Conservation (phyloP, 352 stramenopile genomes). For the Globisporangium irregulare region DNA sequence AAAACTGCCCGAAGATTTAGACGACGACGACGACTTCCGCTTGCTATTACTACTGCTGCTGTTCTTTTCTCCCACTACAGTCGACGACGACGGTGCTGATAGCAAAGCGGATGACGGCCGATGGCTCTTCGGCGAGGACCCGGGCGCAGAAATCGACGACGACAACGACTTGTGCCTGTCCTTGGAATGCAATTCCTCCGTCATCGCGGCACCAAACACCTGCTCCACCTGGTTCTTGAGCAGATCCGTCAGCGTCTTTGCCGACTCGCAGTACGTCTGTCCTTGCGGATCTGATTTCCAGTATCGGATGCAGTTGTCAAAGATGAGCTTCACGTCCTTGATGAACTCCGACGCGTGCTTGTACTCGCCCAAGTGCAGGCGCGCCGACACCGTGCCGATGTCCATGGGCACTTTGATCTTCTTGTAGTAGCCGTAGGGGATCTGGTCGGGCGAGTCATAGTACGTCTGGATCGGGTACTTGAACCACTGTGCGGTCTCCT, state of each 20-base stretch:
- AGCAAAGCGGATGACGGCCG: conserved; percentile 24
- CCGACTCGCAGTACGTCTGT: conserved; percentile 75
- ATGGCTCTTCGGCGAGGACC: conserved; percentile 20
- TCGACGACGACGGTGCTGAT: neutral
- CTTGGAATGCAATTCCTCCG: conserved; percentile 28
- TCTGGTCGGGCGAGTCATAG: conserved; percentile 78
- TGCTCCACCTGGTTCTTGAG: conserved; percentile 43
- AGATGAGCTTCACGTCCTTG: conserved; percentile 68
- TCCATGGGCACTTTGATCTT: conserved; percentile 82
- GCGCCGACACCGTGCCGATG: conserved; percentile 71
- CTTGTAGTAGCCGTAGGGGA: conserved; percentile 82
- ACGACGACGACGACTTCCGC: conserved; percentile 40
- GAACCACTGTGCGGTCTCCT: conserved; percentile 86
- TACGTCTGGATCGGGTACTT: conserved; percentile 87
- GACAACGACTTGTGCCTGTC: conserved; percentile 41
- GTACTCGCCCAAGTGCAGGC: conserved; percentile 68
- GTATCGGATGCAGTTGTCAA: conserved; percentile 85
- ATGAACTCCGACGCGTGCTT: conserved; percentile 56
- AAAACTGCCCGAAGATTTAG: conserved; percentile 31
- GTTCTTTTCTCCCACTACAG: conserved; percentile 20
- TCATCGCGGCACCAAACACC: conserved; percentile 32
- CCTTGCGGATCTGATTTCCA: conserved; percentile 77
- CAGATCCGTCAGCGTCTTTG: conserved; percentile 49
- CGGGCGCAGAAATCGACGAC: conserved; percentile 13
- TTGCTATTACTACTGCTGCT: conserved; percentile 6